These are phyloP conservation scores for Zostera marina DNA, from an alignment of 116 monocot species.

Conservation along the genomic window DNA sequence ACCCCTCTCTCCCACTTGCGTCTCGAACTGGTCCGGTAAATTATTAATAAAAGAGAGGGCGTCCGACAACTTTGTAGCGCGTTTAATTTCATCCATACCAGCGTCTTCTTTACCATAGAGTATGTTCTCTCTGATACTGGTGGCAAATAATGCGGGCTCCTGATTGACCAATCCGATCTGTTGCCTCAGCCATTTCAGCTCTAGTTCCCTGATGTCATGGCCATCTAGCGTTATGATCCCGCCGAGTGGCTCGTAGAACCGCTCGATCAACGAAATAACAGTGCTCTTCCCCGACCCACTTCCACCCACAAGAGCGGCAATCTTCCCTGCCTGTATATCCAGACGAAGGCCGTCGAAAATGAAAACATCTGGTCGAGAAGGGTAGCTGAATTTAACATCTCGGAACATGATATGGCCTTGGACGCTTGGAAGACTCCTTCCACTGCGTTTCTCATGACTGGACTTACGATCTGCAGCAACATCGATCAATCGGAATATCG, in stretches of 20 bases:
- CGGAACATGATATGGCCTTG: conserved; percentile 15
- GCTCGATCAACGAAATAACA: conserved; percentile 15
- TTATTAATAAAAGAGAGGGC: conserved; percentile 80
- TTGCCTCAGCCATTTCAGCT: conserved; percentile 52
- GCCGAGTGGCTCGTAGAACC: conserved; percentile 16
- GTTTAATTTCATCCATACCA: conserved; percentile 45
- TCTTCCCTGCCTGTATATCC: conserved; percentile 20
- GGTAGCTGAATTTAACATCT: conserved; percentile 26
- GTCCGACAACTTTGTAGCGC: conserved; percentile 75
- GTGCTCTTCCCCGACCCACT: conserved; percentile 27
- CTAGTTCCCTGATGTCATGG: conserved; percentile 50
- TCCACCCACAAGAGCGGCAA: conserved; percentile 16
- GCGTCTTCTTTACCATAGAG: conserved; percentile 82
- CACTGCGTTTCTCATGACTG: background rate
- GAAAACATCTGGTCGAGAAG: conserved; percentile 11
- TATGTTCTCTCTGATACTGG: conserved; percentile 81
- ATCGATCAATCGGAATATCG: conserved; percentile 43
- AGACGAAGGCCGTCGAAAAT: conserved; percentile 7
- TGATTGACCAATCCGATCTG: conserved; percentile 86
- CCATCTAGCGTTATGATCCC: conserved; percentile 62
- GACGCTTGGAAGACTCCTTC: conserved; percentile 11
- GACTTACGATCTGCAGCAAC: conserved; percentile 14
- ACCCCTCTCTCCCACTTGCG: conserved; percentile 79
- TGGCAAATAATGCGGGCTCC: conserved; percentile 84
- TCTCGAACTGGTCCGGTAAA: conserved; percentile 57